A percentile compares a stretch with the other conserved stretches of the same genome.
Conservation (phyloP, 2,329 filamentous ascomycete genomes). For the Pleomassaria siparia region DNA sequence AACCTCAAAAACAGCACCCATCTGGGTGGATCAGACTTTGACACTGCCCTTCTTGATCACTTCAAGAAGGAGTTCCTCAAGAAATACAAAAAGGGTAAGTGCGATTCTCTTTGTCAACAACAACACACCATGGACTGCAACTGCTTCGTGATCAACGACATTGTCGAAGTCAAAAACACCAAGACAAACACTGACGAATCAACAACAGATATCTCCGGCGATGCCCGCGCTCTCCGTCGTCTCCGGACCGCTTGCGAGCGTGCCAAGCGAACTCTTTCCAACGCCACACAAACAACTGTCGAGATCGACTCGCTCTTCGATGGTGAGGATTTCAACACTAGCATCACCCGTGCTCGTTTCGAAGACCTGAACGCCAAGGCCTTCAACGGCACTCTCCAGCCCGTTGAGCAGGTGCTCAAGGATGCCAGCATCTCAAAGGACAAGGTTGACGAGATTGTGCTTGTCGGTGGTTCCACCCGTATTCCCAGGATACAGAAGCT, state of each 20-base stretch:
- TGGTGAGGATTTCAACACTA: constrained; percentile 94
- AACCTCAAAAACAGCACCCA: no score
- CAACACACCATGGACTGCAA: no score
- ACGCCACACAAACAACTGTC: constrained; percentile 94
- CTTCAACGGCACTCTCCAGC: constrained; percentile 90
- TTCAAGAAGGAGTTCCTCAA: constrained; percentile 93
- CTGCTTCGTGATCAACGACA: no score
- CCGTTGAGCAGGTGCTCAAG: constrained; percentile 95
- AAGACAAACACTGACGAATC: no score
- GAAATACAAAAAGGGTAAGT: constrained; percentile 58
- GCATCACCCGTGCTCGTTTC: constrained; percentile 98
- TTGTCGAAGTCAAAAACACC: no score
- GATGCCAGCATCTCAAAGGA: constrained; percentile 85
- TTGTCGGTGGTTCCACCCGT: constrained; percentile 98
- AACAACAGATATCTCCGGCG: constrained; percentile 64
- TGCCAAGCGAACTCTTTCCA: constrained; percentile 98
- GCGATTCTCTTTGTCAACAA: no score
- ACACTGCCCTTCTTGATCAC: constrained; percentile 91
- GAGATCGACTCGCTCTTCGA: constrained; percentile 99
- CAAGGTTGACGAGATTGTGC: constrained; percentile 95
- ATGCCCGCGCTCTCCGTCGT: constrained; percentile 90
- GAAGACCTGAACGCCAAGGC: constrained; percentile 97
- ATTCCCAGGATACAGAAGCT: constrained; percentile 99
- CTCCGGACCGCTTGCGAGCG: constrained; percentile 98
- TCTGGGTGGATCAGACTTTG: constrained; percentile 93